Evolutionary conservation across 2,329 filamentous ascomycete genomes (phyloP).

Genomic region (Hypoxylon sp.): DNA sequence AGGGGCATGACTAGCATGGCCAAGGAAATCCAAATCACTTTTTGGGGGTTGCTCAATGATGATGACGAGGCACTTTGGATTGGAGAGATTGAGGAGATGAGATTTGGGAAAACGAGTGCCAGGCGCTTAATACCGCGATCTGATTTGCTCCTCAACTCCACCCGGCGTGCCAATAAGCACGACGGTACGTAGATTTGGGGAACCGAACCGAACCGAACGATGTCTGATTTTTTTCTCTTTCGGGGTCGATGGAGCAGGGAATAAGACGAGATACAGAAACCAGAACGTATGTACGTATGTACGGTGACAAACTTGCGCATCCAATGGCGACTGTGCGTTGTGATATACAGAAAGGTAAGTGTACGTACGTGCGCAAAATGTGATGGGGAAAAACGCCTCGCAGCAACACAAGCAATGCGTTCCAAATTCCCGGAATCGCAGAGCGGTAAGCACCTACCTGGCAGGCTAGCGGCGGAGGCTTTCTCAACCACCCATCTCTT

Average conservation of each 20-base stretch:
- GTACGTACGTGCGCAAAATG: too few relatives aligned
- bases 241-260: constrained; percentile 12
- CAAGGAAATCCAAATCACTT: constrained; percentile 29
- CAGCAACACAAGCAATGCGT: constrained; percentile 19
- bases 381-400: too few relatives aligned
- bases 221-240: too few relatives aligned
- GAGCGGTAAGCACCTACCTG: constrained; percentile 21
- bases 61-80: constrained; percentile 23
- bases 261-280: too few relatives aligned
- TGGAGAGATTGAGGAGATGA: constrained; percentile 24
- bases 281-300: too few relatives aligned
- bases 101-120: constrained; percentile 7
- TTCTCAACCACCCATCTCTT: too few relatives aligned
- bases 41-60: constrained; percentile 14
- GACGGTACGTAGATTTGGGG: constrained; percentile 13
- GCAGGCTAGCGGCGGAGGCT: too few relatives aligned
- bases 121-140: constrained; percentile 29
- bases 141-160: constrained; percentile 29
- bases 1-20: constrained; percentile 16
- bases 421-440: constrained; percentile 25
- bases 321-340: constrained; percentile 36
- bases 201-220: constrained; percentile 11
- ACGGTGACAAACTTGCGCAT: constrained; percentile 22
- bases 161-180: constrained; percentile 10
- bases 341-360: too few relatives aligned